phyloP scores from a whole-genome alignment of 108 stramenopile species.

The Pseudonitzschia multiseries region DNA sequence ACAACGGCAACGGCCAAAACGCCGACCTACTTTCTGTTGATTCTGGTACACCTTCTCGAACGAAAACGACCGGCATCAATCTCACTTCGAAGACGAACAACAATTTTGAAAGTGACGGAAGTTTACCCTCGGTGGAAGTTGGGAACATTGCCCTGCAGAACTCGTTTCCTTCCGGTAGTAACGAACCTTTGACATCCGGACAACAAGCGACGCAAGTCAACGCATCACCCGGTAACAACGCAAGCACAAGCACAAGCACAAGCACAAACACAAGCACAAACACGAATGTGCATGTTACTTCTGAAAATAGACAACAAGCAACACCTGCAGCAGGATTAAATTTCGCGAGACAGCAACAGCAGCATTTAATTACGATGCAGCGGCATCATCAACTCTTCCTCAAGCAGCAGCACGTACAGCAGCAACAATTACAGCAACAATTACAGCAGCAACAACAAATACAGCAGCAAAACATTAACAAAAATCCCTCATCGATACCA shows the following conservation, averaged over 20 bases:
- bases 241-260: too few species aligned
- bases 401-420: slow-evolving; percentile 15
- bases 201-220: too few species aligned
- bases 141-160: not conserved
- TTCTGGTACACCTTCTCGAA: not conserved
- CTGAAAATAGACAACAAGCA: not conserved
- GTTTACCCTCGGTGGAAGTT: not conserved
- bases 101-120: not conserved
- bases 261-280: too few species aligned
- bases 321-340: not conserved
- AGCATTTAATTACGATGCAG: not conserved
- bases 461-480: not conserved
- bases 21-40: too few species aligned
- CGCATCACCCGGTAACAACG: not conserved
- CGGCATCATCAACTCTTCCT: not conserved
- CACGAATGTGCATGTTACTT: not conserved
- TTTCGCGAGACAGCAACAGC: slow-evolving; percentile 7
- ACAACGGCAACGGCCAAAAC: too few species aligned
- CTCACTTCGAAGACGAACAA: not conserved
- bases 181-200: too few species aligned
- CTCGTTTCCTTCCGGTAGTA: not conserved
- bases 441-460: not conserved
- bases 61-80: not conserved
- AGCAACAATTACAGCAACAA: slow-evolving; percentile 17
- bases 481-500: not conserved